Conservation (phyloP, 2,329 filamentous ascomycete genomes). For the Venturia asperata region DNA sequence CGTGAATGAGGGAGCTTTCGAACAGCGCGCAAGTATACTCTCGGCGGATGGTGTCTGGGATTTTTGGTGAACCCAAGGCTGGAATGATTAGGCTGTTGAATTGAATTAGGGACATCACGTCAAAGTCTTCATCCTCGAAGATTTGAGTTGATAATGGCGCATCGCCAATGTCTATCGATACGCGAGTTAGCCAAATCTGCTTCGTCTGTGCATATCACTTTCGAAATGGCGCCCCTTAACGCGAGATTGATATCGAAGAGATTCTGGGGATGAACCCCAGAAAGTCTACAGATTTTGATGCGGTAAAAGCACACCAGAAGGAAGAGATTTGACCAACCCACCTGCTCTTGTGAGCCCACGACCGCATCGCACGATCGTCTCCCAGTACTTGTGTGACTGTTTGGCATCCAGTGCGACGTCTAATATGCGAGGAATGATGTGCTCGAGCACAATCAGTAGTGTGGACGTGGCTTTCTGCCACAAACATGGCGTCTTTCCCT, state of each 20-base stretch:
- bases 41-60: slow-evolving; percentile 61
- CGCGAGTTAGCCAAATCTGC: background rate
- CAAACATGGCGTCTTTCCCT: slow-evolving; percentile 62
- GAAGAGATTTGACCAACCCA: background rate
- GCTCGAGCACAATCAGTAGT: slow-evolving; percentile 59
- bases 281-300: background rate
- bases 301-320: background rate
- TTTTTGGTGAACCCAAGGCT: slow-evolving; percentile 56
- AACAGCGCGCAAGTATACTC: slow-evolving; percentile 72
- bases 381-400: slow-evolving; percentile 54
- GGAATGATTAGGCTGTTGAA: slow-evolving; percentile 69
- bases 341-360: slow-evolving; percentile 30
- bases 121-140: slow-evolving; percentile 66
- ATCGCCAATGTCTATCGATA: background rate
- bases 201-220: background rate
- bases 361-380: slow-evolving; percentile 36
- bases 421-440: slow-evolving; percentile 49
- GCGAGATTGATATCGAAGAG: background rate
- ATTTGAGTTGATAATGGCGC: slow-evolving; percentile 34
- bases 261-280: background rate
- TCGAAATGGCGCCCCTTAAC: background rate
- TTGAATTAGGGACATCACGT: slow-evolving; percentile 65
- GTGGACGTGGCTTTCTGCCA: slow-evolving; percentile 77
- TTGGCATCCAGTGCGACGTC: slow-evolving; percentile 30
- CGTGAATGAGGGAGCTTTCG: slow-evolving; percentile 71